Conservation (phyloP, 306 rosid species). For the Vicia faba region DNA sequence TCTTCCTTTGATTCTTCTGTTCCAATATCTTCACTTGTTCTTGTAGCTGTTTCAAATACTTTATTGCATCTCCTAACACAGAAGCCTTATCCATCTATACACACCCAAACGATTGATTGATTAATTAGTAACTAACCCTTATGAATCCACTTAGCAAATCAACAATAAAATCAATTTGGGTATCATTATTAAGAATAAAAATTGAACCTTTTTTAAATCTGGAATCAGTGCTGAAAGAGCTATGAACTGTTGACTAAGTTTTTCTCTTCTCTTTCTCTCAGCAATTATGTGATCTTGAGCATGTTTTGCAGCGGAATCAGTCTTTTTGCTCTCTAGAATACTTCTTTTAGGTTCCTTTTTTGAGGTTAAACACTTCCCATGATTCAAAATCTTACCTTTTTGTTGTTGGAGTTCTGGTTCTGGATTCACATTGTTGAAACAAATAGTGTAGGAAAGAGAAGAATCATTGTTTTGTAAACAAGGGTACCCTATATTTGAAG, state of each 20-base stretch:
- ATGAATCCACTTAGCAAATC: constrained; percentile 32
- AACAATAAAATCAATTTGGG: background rate
- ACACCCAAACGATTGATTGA: background rate
- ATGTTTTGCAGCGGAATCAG: constrained; percentile 27
- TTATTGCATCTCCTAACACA: constrained; percentile 71
- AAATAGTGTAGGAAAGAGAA: constrained; percentile 46
- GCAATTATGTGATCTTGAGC: constrained; percentile 66
- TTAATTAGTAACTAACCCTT: background rate
- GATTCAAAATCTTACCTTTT: constrained; percentile 43
- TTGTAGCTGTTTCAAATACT: constrained; percentile 64
- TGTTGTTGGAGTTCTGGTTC: constrained; percentile 13
- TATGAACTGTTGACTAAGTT: constrained; percentile 70
- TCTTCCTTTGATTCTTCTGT: constrained; percentile 54
- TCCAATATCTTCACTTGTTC: constrained; percentile 57
- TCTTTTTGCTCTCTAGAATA: constrained; percentile 34
- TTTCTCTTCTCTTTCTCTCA: constrained; percentile 78
- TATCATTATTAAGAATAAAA: background rate
- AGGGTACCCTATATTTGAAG: constrained; percentile 22
- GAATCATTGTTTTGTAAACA: constrained; percentile 13
- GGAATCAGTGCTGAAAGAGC: constrained; percentile 84
- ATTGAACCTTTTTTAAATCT: constrained; percentile 67
- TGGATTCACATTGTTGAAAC: constrained; percentile 44
- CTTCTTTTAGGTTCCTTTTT: constrained; percentile 28
- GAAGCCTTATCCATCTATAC: constrained; percentile 68
- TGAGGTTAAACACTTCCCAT: constrained; percentile 13